Percentiles rank a stretch among this genome's conserved stretches.
Evolutionary conservation across 352 stramenopile genomes (phyloP).

Genomic region (Pythium brachiatum): DNA sequence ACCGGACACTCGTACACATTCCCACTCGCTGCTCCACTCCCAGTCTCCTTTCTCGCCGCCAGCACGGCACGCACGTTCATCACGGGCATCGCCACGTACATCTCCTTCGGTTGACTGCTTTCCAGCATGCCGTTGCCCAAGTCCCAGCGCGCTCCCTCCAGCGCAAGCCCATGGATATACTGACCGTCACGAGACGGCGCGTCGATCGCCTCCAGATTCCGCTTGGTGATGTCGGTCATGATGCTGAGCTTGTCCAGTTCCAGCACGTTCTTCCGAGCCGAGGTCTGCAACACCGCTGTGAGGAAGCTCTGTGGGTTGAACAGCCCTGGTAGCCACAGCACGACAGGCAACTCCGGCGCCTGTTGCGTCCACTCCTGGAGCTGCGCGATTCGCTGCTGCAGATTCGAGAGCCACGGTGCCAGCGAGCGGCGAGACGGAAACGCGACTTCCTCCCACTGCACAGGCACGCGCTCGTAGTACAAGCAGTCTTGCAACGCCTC

Average conservation of each 20-base stretch:
- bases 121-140: constrained; percentile 78
- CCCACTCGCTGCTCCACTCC: constrained; percentile 8
- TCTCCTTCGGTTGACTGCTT: constrained; percentile 82
- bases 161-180: constrained; percentile 85
- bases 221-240: constrained; percentile 88
- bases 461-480: constrained; percentile 74
- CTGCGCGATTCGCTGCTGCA: constrained; percentile 84
- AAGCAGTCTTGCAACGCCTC: constrained; percentile 78
- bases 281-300: constrained; percentile 75
- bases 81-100: constrained; percentile 91
- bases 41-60: constrained; percentile 37
- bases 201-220: constrained; percentile 73
- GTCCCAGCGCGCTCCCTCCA: constrained; percentile 91
- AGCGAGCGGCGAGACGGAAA: constrained; percentile 81
- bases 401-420: constrained; percentile 79
- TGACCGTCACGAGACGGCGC: constrained; percentile 87
- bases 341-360: constrained; percentile 71
- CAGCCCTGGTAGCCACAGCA: constrained; percentile 81
- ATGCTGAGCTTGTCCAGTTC: constrained; percentile 82
- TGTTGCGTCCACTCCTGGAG: constrained; percentile 85
- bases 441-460: constrained; percentile 67
- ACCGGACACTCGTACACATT: constrained; percentile 84
- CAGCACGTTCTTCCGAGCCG: constrained; percentile 68
- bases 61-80: constrained; percentile 86
- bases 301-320: constrained; percentile 88